Percentiles rank a stretch among this genome's conserved stretches.
Conservation (phyloP, 306 rosid species). For the Fragaria iinumae region DNA sequence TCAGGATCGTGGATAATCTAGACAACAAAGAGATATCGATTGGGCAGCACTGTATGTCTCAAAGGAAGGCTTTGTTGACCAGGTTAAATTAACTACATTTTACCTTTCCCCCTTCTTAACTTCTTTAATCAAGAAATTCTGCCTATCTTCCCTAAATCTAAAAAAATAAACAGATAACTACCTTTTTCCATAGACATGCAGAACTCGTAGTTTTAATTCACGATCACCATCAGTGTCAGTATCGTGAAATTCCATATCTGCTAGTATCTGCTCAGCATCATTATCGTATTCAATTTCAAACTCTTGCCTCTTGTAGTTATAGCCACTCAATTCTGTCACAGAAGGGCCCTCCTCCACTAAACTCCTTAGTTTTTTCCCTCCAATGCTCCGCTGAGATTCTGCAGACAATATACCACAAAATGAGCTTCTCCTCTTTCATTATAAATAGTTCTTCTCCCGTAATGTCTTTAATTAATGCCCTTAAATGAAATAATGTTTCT, state of each 20-base stretch:
- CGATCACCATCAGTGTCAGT: constrained; percentile 60
- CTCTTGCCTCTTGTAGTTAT: constrained; percentile 78
- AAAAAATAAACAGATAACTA: constrained; percentile 17
- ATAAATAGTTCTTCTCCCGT: not conserved
- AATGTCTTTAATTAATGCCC: not conserved
- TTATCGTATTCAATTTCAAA: constrained; percentile 87
- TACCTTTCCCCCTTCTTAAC: not conserved
- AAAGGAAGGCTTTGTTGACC: not conserved
- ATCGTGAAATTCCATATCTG: constrained; percentile 88
- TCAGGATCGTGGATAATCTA: not conserved
- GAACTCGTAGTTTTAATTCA: constrained; percentile 61
- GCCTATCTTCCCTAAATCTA: not conserved
- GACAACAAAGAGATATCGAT: not conserved
- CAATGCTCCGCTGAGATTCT: constrained; percentile 65
- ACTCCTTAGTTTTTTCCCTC: constrained; percentile 77
- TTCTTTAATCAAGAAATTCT: not conserved
- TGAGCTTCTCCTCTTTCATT: not conserved
- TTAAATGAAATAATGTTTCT: not conserved
- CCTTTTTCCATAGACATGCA: constrained; percentile 73
- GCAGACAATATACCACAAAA: constrained; percentile 16
- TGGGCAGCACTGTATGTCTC: not conserved
- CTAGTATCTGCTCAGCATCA: constrained; percentile 83
- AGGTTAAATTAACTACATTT: not conserved
- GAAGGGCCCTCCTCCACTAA: constrained; percentile 63
- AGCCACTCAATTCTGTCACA: constrained; percentile 71